Conservation (phyloP, 1,284 basidiomycete species). For the Austroboletus novae-zelandiae region DNA sequence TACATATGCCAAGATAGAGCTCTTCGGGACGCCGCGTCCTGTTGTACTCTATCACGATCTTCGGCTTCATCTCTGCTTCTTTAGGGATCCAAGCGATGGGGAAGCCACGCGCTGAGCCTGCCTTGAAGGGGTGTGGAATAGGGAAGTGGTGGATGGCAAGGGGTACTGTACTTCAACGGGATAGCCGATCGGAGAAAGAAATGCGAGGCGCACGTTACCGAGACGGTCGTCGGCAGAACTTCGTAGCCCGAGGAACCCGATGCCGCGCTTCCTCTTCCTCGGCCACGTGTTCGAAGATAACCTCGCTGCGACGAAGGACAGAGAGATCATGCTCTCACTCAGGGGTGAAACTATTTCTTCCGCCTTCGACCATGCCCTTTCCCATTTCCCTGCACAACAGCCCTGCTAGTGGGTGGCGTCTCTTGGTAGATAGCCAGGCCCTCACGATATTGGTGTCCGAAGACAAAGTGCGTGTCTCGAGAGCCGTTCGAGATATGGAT, state of each 20-base stretch:
- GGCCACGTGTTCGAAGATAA: slow-evolving; percentile 7
- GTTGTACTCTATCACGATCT: slow-evolving; percentile 8
- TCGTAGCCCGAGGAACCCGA: neutral
- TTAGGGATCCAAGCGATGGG: neutral
- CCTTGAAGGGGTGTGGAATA: neutral
- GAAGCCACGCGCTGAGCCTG: neutral
- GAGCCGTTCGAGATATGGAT: slow-evolving; percentile 6
- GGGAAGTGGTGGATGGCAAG: neutral
- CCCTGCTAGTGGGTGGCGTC: slow-evolving; percentile 21
- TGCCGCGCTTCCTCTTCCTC: slow-evolving; percentile 9
- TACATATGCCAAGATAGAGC: slow-evolving; percentile 42
- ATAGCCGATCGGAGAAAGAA: neutral
- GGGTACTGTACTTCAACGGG: neutral
- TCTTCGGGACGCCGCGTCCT: slow-evolving; percentile 40
- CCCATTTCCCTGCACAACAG: slow-evolving; percentile 1
- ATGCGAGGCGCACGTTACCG: neutral
- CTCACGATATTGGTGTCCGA: slow-evolving; percentile 13
- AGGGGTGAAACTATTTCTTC: neutral
- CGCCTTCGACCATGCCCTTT: neutral
- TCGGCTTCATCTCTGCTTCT: neutral
- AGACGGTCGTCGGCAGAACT: neutral
- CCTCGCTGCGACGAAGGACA: slow-evolving; percentile 6
- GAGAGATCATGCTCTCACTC: slow-evolving; percentile 15
- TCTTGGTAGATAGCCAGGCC: slow-evolving; percentile 21
- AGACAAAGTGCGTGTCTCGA: slow-evolving; percentile 11